These are phyloP conservation scores for Clonostachys solani DNA, from an alignment of 2,329 filamentous ascomycete species.

Conservation along the genomic window DNA sequence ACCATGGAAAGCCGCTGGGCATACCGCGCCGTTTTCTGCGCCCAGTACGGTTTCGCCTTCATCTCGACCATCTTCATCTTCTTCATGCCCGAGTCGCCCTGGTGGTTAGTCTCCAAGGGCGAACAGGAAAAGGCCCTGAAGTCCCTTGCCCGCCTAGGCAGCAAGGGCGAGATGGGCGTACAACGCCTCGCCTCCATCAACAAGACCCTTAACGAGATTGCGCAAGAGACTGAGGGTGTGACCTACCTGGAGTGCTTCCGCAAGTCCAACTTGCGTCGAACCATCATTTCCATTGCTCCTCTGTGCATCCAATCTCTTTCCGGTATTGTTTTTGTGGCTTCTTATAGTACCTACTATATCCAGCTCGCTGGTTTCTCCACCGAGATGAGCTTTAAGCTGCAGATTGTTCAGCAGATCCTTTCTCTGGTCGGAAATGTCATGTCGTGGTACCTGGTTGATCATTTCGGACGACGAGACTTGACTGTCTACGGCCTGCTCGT, in stretches of 20 bases:
- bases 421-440: slow-evolving; percentile 30
- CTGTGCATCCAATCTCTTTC: slow-evolving; percentile 23
- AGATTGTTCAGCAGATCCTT: slow-evolving; percentile 21
- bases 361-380: slow-evolving; percentile 30
- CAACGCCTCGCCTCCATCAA: slow-evolving; percentile 17
- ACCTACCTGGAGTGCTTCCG: slow-evolving; percentile 9
- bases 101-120: slow-evolving; percentile 26
- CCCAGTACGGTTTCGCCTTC: slow-evolving; percentile 23
- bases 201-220: slow-evolving; percentile 23
- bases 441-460: slow-evolving; percentile 30
- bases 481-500: slow-evolving; percentile 34
- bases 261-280: no score
- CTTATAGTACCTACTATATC: slow-evolving; percentile 36
- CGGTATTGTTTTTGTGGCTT: slow-evolving; percentile 28
- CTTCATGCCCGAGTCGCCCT: slow-evolving; percentile 17
- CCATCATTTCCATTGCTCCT: no score
- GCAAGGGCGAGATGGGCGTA: slow-evolving; percentile 12
- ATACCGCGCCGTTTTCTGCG: slow-evolving; percentile 22
- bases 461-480: slow-evolving; percentile 30
- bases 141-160: slow-evolving; percentile 24
- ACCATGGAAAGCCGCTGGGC: slow-evolving; percentile 20
- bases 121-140: slow-evolving; percentile 23
- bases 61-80: slow-evolving; percentile 11
- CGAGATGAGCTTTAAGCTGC: slow-evolving; percentile 27
- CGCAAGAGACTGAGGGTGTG: slow-evolving; percentile 25